Base-by-base conservation (phyloP, 2,329 filamentous ascomycete genomes). In the Moelleriella libera region DNA sequence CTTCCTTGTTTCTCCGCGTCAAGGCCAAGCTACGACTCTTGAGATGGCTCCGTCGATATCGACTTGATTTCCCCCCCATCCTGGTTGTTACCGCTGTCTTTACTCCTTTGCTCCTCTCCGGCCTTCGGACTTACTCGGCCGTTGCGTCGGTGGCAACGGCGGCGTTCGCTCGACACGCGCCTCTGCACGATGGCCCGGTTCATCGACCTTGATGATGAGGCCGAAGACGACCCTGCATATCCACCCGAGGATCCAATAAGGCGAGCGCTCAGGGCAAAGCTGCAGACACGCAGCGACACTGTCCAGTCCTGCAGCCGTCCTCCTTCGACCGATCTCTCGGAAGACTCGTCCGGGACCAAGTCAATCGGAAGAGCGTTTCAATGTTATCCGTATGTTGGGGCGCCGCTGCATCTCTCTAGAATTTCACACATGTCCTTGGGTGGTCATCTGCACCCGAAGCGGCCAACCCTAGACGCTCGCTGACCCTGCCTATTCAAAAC, bases 381-480 rank as follows among this genome's bases (percentile, higher is more conserved):
- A 47, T 65, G 63, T 48, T 66, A 65, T 50, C 63, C 63, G 63
- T 66, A 59, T 37, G 55, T 46, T 4, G 2, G 21, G 21, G 21
- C 21, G 21, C 21, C 21, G 21, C 21, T 21, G 21, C 21, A 21
- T 21, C 21, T 21, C 21, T 21, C 3, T 21, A 11, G 50, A 37
- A 37, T 53, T 50, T 41, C 30, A 43, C 45, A 30, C 44, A 14
- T 21, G 21, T 21, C 21, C 0, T 21, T 21, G 21, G 21, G 21
- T 21, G 21, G 2, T 21, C 21, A 21, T 21, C 21, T 21, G 21
- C 21, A 21, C 21, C 21, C 21, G 2, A 21, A 21, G 21, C 21
- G 21, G 21, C 21, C 21, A 21, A 21, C 21, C 21, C 21, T 21
- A 21, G 21, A 21, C 21, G 21, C 2, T 21, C 21, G 21, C 21